Base-by-base conservation (phyloP, 148 eudicot genomes). In the Rhododendron griersonianum region DNA sequence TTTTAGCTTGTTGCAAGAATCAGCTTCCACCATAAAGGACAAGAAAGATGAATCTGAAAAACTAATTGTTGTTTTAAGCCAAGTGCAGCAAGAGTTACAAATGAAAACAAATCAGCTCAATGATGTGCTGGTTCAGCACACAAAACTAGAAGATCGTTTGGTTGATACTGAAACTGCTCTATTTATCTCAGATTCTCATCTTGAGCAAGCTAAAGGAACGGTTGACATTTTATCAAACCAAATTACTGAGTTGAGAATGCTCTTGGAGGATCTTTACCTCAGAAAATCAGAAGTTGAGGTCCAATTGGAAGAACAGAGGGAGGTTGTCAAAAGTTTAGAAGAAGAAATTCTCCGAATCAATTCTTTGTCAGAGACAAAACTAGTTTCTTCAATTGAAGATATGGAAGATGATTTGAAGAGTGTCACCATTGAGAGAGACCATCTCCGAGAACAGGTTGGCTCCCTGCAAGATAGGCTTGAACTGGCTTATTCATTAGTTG, bases 1-100 rank as follows among this genome's bases (percentile, higher is more conserved):
- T 87, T 90, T 93, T 81, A 93, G 93, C 81, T 86, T 93, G 89
- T 81, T 93, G 86, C 95, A 93, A 90, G 94, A 93, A 87, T 89
- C 92, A 81, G 83, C 91, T 69, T 91, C 93, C 86, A 85, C 90
- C 81, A 86, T 73, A 85, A 91, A 89, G 89, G 93, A 93, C 84
- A 86, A 85, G 81, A 89, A 89, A 89, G 91, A 90, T 91, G 94
- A 91, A 89, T 75, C 67, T 79, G 91, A 91, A 75, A 91, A 86
- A 80, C 86, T 92, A 55, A 78, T 88, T 75, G 61, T 41, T 37
- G 85, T 89, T 87, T 85, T 92, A 86, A 89, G 91, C 87, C 90
- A 90, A 88, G 88, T 88, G 81, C 89, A 87, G 81, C 67, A 86
- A 65, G 92, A 93, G 87, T 86, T 93, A 61, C 83, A 88, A 83